Percentiles rank a stretch among this genome's conserved stretches.
Evolutionary conservation across 805 yeast genomes (phyloP).

Genomic region (Ogataea naganishii): DNA sequence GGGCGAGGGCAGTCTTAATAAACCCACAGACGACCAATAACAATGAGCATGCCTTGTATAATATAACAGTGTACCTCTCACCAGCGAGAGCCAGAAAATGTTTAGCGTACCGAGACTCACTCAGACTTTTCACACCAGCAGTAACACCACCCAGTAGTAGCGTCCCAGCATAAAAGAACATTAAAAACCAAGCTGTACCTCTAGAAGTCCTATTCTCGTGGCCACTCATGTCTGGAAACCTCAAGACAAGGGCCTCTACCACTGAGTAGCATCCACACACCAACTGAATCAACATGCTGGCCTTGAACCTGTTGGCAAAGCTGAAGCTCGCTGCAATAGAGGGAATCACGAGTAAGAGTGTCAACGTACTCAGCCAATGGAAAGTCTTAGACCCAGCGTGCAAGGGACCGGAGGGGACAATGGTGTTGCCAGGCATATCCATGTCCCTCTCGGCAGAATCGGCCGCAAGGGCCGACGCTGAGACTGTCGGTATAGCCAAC

Average conservation of each 20-base stretch:
- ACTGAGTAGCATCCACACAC: slow-evolving; percentile 40
- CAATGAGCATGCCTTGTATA: slow-evolving; percentile 40
- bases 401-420: background rate
- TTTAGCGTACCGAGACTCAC: background rate
- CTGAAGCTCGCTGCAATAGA: slow-evolving; percentile 47
- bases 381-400: slow-evolving; percentile 45
- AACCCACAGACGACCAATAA: slow-evolving; percentile 53
- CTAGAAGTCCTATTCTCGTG: slow-evolving; percentile 61
- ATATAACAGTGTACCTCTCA: slow-evolving; percentile 21
- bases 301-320: slow-evolving; percentile 40
- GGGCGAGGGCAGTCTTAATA: slow-evolving; percentile 74
- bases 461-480: too few species aligned
- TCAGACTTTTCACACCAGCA: slow-evolving; percentile 39
- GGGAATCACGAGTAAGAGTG: slow-evolving; percentile 42
- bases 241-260: slow-evolving; percentile 46
- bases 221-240: slow-evolving; percentile 57
- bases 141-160: slow-evolving; percentile 47
- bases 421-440: slow-evolving; percentile 1
- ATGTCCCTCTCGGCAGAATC: slow-evolving; percentile 1
- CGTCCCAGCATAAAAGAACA: slow-evolving; percentile 35
- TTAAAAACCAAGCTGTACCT: slow-evolving; percentile 60
- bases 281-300: slow-evolving; percentile 37
- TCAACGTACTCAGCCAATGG: slow-evolving; percentile 55
- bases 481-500: too few species aligned
- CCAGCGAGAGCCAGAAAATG: slow-evolving; percentile 29